Evolutionary conservation across 495 filamentous ascomycete species (phyloP), one percentile per base, ranked within the genome.

Genomic region (Niebla homalea): DNA sequence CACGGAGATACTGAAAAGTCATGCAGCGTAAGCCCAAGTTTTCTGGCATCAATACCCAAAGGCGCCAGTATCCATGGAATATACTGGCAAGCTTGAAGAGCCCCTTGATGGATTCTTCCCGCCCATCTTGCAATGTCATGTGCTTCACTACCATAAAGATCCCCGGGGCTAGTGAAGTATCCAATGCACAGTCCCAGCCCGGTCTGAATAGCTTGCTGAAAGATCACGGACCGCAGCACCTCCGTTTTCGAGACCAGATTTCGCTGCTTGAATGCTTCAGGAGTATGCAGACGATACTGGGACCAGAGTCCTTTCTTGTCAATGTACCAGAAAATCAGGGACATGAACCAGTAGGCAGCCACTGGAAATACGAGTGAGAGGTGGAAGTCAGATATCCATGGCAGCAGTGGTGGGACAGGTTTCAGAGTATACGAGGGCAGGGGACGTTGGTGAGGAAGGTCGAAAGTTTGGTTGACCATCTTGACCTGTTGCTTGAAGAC

Each of bases 161-260:
- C 79, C 22, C 66, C 64, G 19, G 74, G 70, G 59, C 92, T 87
- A 8, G 22, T 29, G 5, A 43, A 79, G 41, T 78, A 67, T 8
- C 75, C 69, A 35, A 94, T 64, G 1, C 72, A 61, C 21, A 77
- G 53, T 11, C 80, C 81, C 15, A 85, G 74, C 11, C 74, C 63
- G 1, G 84, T 84, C 65, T 95, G 89, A 26, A 95, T 80, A n/a
- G 87, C 58, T 57, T 97, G 90, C 62, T 97, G 87, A 29, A 94
- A 58, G 36, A 95, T 66, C 53, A 95, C 88, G 72, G 93, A 87
- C 58, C 83, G 80, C 19, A 87, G 76, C 3, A 94, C 87, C 54
- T 95, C 81, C 65, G 73, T 83, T 46, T 85, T 76, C 46, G 82
- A 76, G 42, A 87, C 90, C 57, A 84, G 87, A 66, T 97, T 97